phyloP scores from a whole-genome alignment of 1,284 basidiomycete species.

The Rhodotorula sp. region DNA sequence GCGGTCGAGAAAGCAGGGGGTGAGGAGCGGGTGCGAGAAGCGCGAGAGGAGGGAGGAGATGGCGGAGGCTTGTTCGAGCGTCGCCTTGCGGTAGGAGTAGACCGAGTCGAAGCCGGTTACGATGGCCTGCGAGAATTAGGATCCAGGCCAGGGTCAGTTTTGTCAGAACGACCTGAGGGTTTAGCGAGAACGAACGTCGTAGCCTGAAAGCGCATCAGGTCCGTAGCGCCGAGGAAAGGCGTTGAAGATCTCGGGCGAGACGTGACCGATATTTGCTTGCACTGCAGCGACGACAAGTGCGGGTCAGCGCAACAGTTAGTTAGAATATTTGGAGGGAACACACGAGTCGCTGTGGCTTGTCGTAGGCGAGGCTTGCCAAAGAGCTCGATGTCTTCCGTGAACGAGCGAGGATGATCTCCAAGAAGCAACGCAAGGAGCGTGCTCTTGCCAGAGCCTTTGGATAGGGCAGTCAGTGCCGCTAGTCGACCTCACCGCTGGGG shows the following conservation, averaged over 20 bases:
- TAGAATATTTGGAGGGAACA: background rate
- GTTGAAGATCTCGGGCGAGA: conserved; percentile 85
- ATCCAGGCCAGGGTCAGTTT: background rate
- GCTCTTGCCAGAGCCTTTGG: conserved; percentile 84
- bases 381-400: conserved; percentile 61
- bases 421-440: conserved; percentile 88
- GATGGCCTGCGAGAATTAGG: conserved; percentile 51
- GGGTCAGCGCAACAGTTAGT: too few relatives aligned
- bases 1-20: conserved; percentile 42
- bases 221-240: conserved; percentile 75
- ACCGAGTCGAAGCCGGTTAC: conserved; percentile 81
- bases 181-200: conserved; percentile 56
- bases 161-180: background rate
- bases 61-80: conserved; percentile 53
- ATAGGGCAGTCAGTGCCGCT: background rate
- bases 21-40: conserved; percentile 52
- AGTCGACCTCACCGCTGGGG: too few relatives aligned
- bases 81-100: conserved; percentile 59
- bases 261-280: conserved; percentile 67
- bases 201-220: conserved; percentile 59
- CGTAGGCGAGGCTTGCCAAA: conserved; percentile 42
- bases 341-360: conserved; percentile 40
- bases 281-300: conserved; percentile 9
- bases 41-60: conserved; percentile 59
- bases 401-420: conserved; percentile 93